Evolutionary conservation across 1,284 basidiomycete species (phyloP).

Genomic region (Fomitopsis betulina): DNA sequence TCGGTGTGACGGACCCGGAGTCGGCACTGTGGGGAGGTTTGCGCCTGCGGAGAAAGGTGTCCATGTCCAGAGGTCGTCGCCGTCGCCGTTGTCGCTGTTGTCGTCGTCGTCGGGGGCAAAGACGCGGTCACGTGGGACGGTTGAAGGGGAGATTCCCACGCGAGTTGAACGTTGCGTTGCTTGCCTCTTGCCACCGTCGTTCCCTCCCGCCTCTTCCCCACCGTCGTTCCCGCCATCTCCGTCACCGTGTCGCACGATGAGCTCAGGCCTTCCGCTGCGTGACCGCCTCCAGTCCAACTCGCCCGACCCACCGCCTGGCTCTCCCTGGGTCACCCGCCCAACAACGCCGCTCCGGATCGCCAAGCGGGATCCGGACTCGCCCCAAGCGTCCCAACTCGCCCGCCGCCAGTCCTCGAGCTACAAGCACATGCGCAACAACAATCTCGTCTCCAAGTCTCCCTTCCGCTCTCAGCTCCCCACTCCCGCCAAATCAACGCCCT

Average conservation of each 20-base stretch:
- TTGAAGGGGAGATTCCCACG: conserved; percentile 13
- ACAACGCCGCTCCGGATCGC: conserved; percentile 63
- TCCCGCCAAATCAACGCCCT: conserved; percentile 18
- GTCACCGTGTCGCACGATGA: conserved; percentile 22
- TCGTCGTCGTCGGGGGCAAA: neutral
- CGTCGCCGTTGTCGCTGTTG: neutral
- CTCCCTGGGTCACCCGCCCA: conserved; percentile 34
- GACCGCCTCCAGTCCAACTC: conserved; percentile 62
- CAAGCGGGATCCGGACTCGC: conserved; percentile 58
- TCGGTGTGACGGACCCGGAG: neutral
- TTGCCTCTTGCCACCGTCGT: conserved; percentile 8
- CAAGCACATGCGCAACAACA: conserved; percentile 76
- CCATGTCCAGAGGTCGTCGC: neutral
- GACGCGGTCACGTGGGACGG: conserved; percentile 16
- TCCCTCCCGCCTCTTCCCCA: conserved; percentile 11
- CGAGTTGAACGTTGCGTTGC: neutral
- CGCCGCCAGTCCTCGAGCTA: conserved; percentile 80
- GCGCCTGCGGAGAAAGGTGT: neutral
- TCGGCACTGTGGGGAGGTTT: neutral
- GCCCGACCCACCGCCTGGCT: conserved; percentile 50
- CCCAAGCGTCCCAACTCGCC: conserved; percentile 42
- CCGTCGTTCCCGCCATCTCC: conserved; percentile 8
- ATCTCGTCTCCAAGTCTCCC: conserved; percentile 85
- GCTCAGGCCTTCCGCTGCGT: conserved; percentile 37
- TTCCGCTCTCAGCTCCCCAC: conserved; percentile 69